A percentile compares a stretch with the other conserved stretches of the same genome.
Conservation (phyloP, 2,329 filamentous ascomycete genomes). For the Penicillium aurantiogriseum region DNA sequence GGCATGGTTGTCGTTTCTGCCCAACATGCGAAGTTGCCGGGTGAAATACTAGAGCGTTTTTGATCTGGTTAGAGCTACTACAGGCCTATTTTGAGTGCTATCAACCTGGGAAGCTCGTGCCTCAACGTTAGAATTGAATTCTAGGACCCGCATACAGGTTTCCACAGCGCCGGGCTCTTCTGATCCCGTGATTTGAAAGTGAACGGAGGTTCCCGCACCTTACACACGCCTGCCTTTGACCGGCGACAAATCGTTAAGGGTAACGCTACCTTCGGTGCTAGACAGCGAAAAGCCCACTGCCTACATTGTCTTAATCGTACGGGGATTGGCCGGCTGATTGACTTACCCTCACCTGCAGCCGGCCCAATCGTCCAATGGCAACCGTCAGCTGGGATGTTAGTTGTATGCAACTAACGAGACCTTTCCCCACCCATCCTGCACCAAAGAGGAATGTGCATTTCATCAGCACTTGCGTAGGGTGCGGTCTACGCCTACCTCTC, state of each 20-base stretch:
- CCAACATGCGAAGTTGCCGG: slow-evolving; percentile 23
- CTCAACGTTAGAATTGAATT: slow-evolving; percentile 44
- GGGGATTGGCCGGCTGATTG: slow-evolving; percentile 28
- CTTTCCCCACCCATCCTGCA: slow-evolving; percentile 19
- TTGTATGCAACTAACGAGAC: slow-evolving; percentile 32
- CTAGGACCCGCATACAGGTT: slow-evolving; percentile 35
- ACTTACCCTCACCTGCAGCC: slow-evolving; percentile 27
- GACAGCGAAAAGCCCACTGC: slow-evolving; percentile 27
- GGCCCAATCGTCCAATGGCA: slow-evolving; percentile 27
- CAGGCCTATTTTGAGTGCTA: slow-evolving; percentile 8
- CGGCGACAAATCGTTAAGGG: slow-evolving; percentile 36
- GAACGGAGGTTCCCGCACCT: slow-evolving; percentile 35
- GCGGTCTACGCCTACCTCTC: not conserved
- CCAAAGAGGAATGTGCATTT: slow-evolving; percentile 15
- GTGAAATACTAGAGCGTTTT: slow-evolving; percentile 3
- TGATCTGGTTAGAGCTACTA: slow-evolving; percentile 2
- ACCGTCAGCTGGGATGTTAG: slow-evolving; percentile 17
- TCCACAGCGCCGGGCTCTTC: slow-evolving; percentile 37
- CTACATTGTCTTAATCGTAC: slow-evolving; percentile 13
- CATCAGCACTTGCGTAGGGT: slow-evolving; percentile 13
- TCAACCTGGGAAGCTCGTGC: slow-evolving; percentile 8
- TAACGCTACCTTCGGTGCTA: slow-evolving; percentile 21
- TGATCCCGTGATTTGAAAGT: slow-evolving; percentile 42
- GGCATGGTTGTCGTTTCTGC: slow-evolving; percentile 20
- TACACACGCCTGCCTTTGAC: slow-evolving; percentile 29